These are phyloP conservation scores for Xylariaceae sp. DNA, from an alignment of 2,329 filamentous ascomycete genomes.

Conservation along the genomic window DNA sequence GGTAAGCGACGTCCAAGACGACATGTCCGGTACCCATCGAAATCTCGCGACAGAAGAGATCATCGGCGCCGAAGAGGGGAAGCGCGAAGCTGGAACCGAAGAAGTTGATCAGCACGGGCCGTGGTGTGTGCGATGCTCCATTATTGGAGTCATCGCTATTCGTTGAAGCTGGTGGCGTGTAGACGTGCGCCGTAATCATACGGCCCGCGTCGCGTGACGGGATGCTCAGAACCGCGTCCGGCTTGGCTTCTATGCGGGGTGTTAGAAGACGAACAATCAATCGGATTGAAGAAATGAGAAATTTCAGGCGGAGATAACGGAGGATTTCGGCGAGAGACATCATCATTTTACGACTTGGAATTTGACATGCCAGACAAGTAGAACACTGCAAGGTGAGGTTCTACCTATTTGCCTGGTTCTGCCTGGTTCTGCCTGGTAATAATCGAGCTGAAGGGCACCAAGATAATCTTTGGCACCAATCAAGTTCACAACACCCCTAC, in stretches of 20 bases:
- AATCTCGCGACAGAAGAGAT: constrained; percentile 46
- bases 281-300: constrained; percentile 9
- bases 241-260: constrained; percentile 9
- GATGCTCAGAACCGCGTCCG: constrained; percentile 28
- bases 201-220: constrained; percentile 39
- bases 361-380: too few relatives aligned
- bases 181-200: constrained; percentile 41
- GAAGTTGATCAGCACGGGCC: constrained; percentile 46
- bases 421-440: too few relatives aligned
- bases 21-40: constrained; percentile 36
- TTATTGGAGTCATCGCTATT: background rate
- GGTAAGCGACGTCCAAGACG: constrained; percentile 37
- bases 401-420: too few relatives aligned
- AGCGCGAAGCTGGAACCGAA: constrained; percentile 46
- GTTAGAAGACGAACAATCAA: constrained; percentile 11
- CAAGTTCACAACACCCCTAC: too few relatives aligned
- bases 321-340: constrained; percentile 3
- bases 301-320: constrained; percentile 13
- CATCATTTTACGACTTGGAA: constrained; percentile 9
- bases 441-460: too few relatives aligned
- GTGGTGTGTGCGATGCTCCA: constrained; percentile 23
- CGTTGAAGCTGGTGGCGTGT: constrained; percentile 25
- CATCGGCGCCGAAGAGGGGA: constrained; percentile 48
- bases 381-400: too few relatives aligned
- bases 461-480: too few relatives aligned